Conservation (phyloP, 2,329 filamentous ascomycete species). For the Hypoxylon sp. region DNA sequence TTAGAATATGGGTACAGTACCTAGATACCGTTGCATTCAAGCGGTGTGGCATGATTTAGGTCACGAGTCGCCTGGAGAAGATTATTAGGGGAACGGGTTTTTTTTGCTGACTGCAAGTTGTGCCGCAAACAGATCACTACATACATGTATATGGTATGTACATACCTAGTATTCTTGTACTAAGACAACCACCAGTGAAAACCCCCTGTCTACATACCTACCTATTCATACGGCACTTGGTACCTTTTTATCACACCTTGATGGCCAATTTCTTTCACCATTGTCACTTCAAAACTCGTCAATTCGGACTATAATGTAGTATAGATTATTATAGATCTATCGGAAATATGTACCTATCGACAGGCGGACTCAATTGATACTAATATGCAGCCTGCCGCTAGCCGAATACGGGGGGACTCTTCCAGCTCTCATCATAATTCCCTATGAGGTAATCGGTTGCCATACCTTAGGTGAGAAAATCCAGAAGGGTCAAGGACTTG, state of each 20-base stretch:
- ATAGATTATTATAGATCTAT: constrained; percentile 13
- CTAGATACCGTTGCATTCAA: constrained; percentile 38
- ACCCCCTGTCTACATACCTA: no score
- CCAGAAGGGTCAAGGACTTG: constrained; percentile 8
- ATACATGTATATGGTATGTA: constrained; percentile 10
- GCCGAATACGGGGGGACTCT: no score
- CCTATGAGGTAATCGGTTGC: constrained; percentile 1
- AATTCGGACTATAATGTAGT: constrained; percentile 5
- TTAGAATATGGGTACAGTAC: constrained; percentile 34
- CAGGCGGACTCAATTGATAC: no score
- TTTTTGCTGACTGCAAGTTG: constrained; percentile 27
- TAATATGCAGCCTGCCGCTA: no score
- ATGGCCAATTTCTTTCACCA: constrained; percentile 16
- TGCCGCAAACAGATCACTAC: constrained; percentile 19
- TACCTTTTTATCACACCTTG: constrained; percentile 19
- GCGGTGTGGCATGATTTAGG: constrained; percentile 39
- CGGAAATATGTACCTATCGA: constrained; percentile 20
- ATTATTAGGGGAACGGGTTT: constrained; percentile 30
- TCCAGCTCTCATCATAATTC: not conserved
- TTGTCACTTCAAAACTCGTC: constrained; percentile 12
- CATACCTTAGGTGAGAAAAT: constrained; percentile 7
- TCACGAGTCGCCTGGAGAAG: constrained; percentile 31
- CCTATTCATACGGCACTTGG: no score
- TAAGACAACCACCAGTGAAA: no score
- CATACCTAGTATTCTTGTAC: no score